These are phyloP conservation scores for Arabis alpina DNA, from an alignment of 345 rosid genomes.

Conservation along the genomic window DNA sequence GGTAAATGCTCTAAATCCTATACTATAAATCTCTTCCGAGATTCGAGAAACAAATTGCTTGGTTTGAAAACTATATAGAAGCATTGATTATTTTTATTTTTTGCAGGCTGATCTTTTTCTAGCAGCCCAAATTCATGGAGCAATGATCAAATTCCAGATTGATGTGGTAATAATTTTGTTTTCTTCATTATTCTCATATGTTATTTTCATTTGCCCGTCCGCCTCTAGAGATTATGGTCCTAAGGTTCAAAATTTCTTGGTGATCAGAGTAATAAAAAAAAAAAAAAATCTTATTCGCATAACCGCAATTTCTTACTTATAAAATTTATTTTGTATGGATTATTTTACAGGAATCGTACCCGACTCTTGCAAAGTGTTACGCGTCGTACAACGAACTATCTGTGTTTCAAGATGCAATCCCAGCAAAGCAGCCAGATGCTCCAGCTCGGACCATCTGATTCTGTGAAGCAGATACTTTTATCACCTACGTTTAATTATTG, in stretches of 20 bases:
- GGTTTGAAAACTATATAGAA: slow-evolving; percentile 2
- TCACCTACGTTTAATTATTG: no score
- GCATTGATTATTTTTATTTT: not conserved
- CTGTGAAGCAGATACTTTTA: not conserved
- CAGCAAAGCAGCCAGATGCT: slow-evolving; percentile 51
- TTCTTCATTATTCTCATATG: not conserved
- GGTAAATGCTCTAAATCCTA: slow-evolving; percentile 46
- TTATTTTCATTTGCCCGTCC: no score
- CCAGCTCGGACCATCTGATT: slow-evolving; percentile 34
- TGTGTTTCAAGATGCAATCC: slow-evolving; percentile 45
- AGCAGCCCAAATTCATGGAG: slow-evolving; percentile 68
- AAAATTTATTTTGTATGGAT: not conserved
- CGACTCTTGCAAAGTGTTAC: slow-evolving; percentile 60
- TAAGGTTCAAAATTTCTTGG: no score
- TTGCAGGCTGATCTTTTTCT: slow-evolving; percentile 85
- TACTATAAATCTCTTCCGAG: not conserved
- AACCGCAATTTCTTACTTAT: not conserved
- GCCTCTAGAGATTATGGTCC: not conserved
- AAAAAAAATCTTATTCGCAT: no score
- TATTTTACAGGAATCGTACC: slow-evolving; percentile 59
- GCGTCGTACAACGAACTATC: slow-evolving; percentile 58
- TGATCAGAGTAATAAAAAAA: no score
- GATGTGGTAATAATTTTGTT: slow-evolving; percentile 60
- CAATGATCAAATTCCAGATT: slow-evolving; percentile 55
- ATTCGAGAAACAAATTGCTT: not conserved